phyloP scores from a whole-genome alignment of 2,329 filamentous ascomycete species.

The Hypoxylon sp. region DNA sequence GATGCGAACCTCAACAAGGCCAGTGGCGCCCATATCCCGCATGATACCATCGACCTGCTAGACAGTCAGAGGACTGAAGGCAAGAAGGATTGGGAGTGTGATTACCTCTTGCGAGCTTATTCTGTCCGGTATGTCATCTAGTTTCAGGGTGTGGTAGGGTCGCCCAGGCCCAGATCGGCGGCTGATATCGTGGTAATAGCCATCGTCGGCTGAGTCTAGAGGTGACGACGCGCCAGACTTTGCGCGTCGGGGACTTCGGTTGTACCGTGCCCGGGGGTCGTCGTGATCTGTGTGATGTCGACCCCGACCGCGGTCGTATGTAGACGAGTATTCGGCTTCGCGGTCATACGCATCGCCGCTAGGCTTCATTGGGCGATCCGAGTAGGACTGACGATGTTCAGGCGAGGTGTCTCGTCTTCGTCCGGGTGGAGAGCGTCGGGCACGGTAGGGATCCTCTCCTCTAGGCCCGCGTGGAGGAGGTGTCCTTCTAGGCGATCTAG shows the following conservation, averaged over 20 bases:
- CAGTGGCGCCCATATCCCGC: slow-evolving; percentile 51
- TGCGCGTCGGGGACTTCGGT: slow-evolving; percentile 48
- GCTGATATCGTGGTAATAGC: slow-evolving; percentile 47
- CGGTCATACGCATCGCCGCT: slow-evolving; percentile 37
- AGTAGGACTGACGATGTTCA: slow-evolving; percentile 34
- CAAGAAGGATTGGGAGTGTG: neutral
- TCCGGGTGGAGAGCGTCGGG: slow-evolving; percentile 37
- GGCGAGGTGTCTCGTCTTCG: slow-evolving; percentile 44
- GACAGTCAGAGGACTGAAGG: neutral
- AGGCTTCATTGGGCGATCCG: slow-evolving; percentile 27
- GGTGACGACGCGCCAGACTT: slow-evolving; percentile 50
- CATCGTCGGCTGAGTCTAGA: slow-evolving; percentile 49
- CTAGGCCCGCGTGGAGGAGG: slow-evolving; percentile 51
- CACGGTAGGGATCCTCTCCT: slow-evolving; percentile 50
- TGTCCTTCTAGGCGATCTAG: slow-evolving; percentile 54
- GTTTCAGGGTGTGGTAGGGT: slow-evolving; percentile 55
- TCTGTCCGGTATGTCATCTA: slow-evolving; percentile 54
- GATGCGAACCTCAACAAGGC: slow-evolving; percentile 53
- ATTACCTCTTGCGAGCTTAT: slow-evolving; percentile 52
- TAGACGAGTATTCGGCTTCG: slow-evolving; percentile 42
- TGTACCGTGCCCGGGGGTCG: slow-evolving; percentile 41
- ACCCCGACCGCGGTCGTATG: slow-evolving; percentile 39
- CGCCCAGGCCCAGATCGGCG: slow-evolving; percentile 52
- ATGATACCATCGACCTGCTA: slow-evolving; percentile 53
- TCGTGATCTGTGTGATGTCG: slow-evolving; percentile 48